phyloP scores from a whole-genome alignment of 306 rosid genomes.

The Citrullus mucosospermus region DNA sequence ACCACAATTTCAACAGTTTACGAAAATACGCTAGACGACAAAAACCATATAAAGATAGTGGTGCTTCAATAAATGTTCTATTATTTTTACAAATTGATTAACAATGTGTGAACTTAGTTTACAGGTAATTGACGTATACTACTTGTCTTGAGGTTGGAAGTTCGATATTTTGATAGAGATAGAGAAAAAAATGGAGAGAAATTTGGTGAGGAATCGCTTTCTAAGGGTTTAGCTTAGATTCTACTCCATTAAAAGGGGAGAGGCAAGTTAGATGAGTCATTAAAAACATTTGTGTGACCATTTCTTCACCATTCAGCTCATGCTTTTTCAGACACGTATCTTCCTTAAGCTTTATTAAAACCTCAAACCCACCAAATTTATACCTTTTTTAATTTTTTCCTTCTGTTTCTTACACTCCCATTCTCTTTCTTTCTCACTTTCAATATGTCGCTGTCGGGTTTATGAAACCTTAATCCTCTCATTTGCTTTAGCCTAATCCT shows the following conservation, averaged over 20 bases:
- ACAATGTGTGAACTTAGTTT: too few relatives aligned
- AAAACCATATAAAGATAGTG: too few relatives aligned
- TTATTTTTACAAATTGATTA: too few relatives aligned
- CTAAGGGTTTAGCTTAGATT: conserved; percentile 16
- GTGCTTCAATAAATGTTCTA: too few relatives aligned
- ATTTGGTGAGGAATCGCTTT: conserved; percentile 10
- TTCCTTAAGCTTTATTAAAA: conserved; percentile 15
- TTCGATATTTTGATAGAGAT: too few relatives aligned
- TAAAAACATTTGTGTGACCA: neutral
- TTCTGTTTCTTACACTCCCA: neutral
- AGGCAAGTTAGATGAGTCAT: neutral
- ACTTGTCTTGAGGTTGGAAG: too few relatives aligned
- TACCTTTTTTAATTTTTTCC: neutral
- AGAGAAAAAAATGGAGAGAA: neutral
- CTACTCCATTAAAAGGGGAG: conserved; percentile 28
- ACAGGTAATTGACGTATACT: too few relatives aligned
- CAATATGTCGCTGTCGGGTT: neutral
- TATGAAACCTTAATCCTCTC: neutral
- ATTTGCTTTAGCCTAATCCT: neutral
- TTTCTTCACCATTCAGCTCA: neutral
- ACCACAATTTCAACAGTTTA: too few relatives aligned
- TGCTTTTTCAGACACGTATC: conserved; percentile 1
- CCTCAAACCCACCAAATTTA: conserved; percentile 27
- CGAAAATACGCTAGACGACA: too few relatives aligned
- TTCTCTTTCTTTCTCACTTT: neutral